Conservation (phyloP, 2,329 filamentous ascomycete species). For the Paecilomyces sp. region DNA sequence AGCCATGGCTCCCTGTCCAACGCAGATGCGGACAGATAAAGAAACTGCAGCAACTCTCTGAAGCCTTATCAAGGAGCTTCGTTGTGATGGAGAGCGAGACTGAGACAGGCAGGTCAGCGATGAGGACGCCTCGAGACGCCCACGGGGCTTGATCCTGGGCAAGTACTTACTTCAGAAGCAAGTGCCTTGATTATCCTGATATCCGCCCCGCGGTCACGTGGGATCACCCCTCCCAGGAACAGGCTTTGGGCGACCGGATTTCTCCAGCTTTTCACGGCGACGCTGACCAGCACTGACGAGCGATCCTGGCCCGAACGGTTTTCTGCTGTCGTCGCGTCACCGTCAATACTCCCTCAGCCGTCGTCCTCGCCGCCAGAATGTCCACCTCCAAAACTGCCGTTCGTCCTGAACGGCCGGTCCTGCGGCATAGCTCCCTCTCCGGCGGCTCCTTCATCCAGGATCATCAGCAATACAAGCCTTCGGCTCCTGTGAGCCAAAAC, state of each 20-base stretch:
- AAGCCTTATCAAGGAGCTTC: not conserved
- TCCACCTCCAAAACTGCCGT: conserved; percentile 18
- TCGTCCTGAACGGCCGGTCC: conserved; percentile 32
- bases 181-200: conserved; percentile 7
- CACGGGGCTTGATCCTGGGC: not conserved
- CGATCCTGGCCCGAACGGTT: not conserved
- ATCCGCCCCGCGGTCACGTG: not conserved
- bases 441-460: conserved; percentile 41
- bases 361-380: conserved; percentile 13
- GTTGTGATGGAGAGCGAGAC: not conserved
- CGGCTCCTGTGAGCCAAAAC: conserved; percentile 24
- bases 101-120: not conserved
- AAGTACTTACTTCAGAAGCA: conserved; percentile 2
- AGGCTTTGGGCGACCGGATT: not conserved
- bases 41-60: not conserved
- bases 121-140: not conserved
- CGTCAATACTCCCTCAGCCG: not conserved
- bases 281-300: not conserved
- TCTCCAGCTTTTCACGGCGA: not conserved
- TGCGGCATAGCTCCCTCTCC: conserved; percentile 34
- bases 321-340: not conserved
- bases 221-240: not conserved
- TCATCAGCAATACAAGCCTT: conserved; percentile 42
- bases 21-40: not conserved
- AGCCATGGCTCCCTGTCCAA: not conserved